Conservation (phyloP, 257 asterid genomes). For the Vinca minor region DNA sequence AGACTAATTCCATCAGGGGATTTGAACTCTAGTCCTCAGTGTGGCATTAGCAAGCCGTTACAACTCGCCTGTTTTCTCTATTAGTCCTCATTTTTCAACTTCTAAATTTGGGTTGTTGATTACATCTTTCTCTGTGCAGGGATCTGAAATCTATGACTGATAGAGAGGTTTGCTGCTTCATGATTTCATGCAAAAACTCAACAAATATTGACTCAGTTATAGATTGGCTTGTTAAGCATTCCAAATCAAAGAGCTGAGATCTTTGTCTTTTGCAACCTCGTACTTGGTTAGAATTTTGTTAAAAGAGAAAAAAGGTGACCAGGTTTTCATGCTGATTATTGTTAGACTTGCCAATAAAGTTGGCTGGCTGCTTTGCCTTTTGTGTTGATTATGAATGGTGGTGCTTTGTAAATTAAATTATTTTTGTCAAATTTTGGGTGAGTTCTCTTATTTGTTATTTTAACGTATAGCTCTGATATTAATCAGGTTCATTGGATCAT, state of each 20-base stretch:
- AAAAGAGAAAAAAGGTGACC: neutral
- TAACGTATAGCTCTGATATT: too few species aligned
- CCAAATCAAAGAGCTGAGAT: slow-evolving; percentile 74
- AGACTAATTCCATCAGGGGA: too few species aligned
- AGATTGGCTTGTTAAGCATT: slow-evolving; percentile 93
- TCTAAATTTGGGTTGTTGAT: too few species aligned
- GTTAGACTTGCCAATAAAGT: slow-evolving; percentile 7
- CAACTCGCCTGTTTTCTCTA: too few species aligned
- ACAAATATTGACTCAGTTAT: slow-evolving; percentile 91
- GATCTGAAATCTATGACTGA: slow-evolving; percentile 68
- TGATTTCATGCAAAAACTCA: slow-evolving; percentile 98
- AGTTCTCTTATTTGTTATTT: too few species aligned
- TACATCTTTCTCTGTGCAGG: slow-evolving; percentile 46
- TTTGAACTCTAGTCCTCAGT: too few species aligned
- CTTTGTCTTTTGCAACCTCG: neutral
- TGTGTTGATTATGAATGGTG: neutral
- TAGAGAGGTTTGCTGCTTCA: slow-evolving; percentile 94
- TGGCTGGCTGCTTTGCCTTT: slow-evolving; percentile 11
- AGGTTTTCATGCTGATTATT: slow-evolving; percentile 4
- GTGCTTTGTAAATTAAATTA: slow-evolving; percentile 19
- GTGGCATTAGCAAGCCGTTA: too few species aligned
- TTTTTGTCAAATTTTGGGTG: slow-evolving; percentile 10
- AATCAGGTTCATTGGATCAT: too few species aligned
- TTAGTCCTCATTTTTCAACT: neutral
- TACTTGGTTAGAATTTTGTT: neutral